Base-by-base conservation (phyloP, 345 rosid genomes). In the Populus tremula region DNA sequence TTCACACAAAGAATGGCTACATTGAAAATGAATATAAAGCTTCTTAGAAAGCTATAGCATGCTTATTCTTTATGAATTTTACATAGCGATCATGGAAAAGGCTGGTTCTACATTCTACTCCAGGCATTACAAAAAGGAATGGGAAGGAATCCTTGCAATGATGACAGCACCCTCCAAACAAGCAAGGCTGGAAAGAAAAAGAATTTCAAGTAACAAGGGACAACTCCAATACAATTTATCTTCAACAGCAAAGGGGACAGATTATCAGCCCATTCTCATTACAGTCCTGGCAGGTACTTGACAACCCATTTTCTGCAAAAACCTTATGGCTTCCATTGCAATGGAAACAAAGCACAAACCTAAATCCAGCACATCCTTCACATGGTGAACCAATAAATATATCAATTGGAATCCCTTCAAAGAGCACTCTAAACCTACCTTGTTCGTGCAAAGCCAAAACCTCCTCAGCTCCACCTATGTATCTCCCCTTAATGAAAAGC, bases 401-500 rank as follows among this genome's bases (percentile, higher is more conserved):
- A 66, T 78, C 73, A 17, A 64, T 20, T 25, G 85, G 85, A 25
- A 82, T 66, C 61, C 85, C 85, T 17, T 45, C 47, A 43, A 82
- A 78, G 33, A 82, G 82, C 4, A 65, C 41, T 16, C 73, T 78
- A 5, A 82, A 69, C 54, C 78, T 65, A 8, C 85, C 81, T 21
- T 71, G 76, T 29, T 82, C 85, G 59, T 82, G 78, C 62, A 82
- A 71, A 7, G 69, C 17, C 76, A 82, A 10, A 38, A 82, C 82
- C 50, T 82, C 82, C 61, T 75, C 85, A 59, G 79, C 81, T 64
- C 76, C 85, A 43, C 85, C 85, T 16, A 82, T 78, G 29, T 82
- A 56, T 75, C 78, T 82, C 45, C 85, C 85, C 62, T 66, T 78
- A 7, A 82, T 71, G 76, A 82, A 82, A 53, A 82, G 77, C 70